Evolutionary conservation across 164 flowering plant species (phyloP), one percentile per base, ranked within the genome.

Genomic region (Macadamia integrifolia): DNA sequence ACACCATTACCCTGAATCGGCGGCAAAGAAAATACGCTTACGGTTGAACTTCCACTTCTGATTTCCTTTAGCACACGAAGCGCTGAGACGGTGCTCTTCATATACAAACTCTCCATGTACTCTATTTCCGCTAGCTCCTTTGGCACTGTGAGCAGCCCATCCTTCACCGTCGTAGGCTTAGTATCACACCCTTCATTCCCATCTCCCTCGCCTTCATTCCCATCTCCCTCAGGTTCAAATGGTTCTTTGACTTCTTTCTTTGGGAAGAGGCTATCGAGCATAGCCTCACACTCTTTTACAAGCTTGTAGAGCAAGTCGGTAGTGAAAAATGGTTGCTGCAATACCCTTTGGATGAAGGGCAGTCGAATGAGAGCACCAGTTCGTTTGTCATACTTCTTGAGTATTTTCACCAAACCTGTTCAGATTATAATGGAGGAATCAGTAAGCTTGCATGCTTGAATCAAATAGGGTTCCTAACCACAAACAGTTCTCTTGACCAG

Each of bases 311-410:
- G 81, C 69, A 86, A 42, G 70, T 91, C 92, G 0, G 89, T 89
- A 50, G 83, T 84, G 77, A 83, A 87, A 80, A 91, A 91, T 0
- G 97, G 97, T 71, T 91, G 82, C 65, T 85, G 91, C 74, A 91
- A 56, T 14, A 91, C 91, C 74, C 75, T 87, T 35, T 85, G 94
- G 57, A 91, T 89, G 82, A 87, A 91, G 64, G 92, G 94, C 76
- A 82, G 58, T 28, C 92, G 94, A 50, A 87, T 81, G 50, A 87
- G 84, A 60, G 86, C 86, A 12, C 97, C 94, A 18, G 88, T 91
- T 66, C 91, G 74, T 68, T 87, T 91, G 74, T 91, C 94, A 48
- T 88, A 91, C 67, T 89, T 88, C 80, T 91, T 91, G 14, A 89
- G 82, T 59, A 91, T 91, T 66, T 91, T 91, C 29, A 82, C 92